A percentile compares a stretch with the other conserved stretches of the same genome.
phyloP scores from a whole-genome alignment of 139 green algal species.

The Closterium sp. region DNA sequence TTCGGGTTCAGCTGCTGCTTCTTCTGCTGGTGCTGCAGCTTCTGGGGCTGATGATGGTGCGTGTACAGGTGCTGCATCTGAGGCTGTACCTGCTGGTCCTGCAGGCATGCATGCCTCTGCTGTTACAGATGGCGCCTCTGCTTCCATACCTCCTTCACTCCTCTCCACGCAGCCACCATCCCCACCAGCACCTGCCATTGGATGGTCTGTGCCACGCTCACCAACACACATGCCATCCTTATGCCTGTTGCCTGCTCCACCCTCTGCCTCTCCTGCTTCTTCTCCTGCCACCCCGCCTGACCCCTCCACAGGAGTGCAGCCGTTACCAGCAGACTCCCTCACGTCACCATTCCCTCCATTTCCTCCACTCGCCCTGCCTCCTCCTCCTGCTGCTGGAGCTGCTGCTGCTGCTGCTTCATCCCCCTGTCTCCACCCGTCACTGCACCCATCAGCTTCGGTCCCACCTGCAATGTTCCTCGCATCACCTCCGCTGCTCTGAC shows the following conservation, averaged over 20 bases:
- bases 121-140: neutral
- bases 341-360: neutral
- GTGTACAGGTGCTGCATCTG: neutral
- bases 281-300: neutral
- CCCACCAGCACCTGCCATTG: neutral
- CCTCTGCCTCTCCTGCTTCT: neutral
- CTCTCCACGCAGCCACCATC: neutral
- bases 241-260: neutral
- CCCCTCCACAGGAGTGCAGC: neutral
- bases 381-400: too few relatives aligned
- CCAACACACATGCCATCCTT: neutral
- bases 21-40: too few relatives aligned
- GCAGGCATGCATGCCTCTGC: neutral
- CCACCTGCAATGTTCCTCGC: neutral
- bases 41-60: neutral
- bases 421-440: neutral
- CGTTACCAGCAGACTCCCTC: neutral
- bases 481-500: neutral
- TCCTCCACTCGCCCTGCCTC: neutral
- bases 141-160: neutral
- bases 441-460: neutral
- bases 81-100: neutral
- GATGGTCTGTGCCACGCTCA: neutral
- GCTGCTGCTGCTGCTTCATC: too few relatives aligned
- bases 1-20: neutral